A percentile compares a stretch with the other conserved stretches of the same genome.
Conservation (phyloP, 2,329 filamentous ascomycete species). For the Epichloe sylvatica region DNA sequence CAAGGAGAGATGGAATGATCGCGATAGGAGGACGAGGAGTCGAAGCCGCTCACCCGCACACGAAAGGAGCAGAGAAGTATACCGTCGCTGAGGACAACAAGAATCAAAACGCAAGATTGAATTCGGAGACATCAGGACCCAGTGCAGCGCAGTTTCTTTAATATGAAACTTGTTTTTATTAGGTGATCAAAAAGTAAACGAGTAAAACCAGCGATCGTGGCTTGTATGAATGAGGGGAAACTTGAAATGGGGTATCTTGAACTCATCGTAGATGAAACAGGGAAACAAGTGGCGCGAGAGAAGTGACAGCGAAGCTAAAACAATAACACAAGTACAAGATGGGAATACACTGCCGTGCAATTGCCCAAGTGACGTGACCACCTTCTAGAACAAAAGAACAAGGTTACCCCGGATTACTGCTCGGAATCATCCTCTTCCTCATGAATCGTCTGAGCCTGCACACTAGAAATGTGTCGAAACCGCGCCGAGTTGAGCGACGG, state of each 20-base stretch:
- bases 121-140: neutral
- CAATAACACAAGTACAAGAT: neutral
- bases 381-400: too few relatives aligned
- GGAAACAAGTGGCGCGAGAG: neutral
- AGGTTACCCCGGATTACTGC: conserved; percentile 6
- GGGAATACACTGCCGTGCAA: neutral
- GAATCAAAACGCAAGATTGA: neutral
- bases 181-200: neutral
- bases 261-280: too few relatives aligned
- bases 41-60: conserved; percentile 26
- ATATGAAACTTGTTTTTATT: neutral
- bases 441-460: conserved; percentile 54
- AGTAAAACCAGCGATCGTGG: neutral
- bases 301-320: neutral
- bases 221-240: neutral
- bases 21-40: conserved; percentile 27
- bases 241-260: conserved; percentile 2
- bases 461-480: conserved; percentile 29
- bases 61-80: conserved; percentile 30
- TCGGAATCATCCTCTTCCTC: conserved; percentile 59
- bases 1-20: conserved; percentile 25
- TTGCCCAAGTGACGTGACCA: too few relatives aligned
- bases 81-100: conserved; percentile 29
- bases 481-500: conserved; percentile 11
- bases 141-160: neutral